phyloP scores from a whole-genome alignment of 352 stramenopile genomes.

The Globisporangium recalcitrans region DNA sequence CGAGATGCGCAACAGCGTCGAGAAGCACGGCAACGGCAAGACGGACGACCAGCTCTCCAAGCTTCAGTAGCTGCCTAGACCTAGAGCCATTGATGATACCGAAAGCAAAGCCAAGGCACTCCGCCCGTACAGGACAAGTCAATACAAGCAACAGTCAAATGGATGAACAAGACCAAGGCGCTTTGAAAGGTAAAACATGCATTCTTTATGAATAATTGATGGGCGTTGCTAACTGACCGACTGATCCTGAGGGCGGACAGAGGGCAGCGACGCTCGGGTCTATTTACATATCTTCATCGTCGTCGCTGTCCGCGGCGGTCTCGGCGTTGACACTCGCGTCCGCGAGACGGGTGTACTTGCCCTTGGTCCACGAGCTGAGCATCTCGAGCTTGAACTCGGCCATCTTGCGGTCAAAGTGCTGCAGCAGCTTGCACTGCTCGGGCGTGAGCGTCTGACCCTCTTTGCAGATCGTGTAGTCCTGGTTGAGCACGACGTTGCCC shows the following conservation, averaged over 20 bases:
- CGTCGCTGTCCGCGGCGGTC: conserved; percentile 19
- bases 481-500: conserved; percentile 88
- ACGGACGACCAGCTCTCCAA: conserved; percentile 53
- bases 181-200: conserved; percentile 9
- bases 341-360: conserved; percentile 70
- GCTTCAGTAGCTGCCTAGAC: conserved; percentile 20
- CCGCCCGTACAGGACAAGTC: not conserved
- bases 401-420: conserved; percentile 89
- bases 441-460: conserved; percentile 91
- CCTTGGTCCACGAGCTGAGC: conserved; percentile 73
- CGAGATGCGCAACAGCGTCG: conserved; percentile 79
- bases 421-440: conserved; percentile 94
- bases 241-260: not conserved
- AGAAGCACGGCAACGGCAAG: conserved; percentile 76
- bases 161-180: too few species aligned
- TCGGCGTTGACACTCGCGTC: conserved; percentile 29
- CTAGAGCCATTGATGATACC: not conserved
- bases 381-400: conserved; percentile 80
- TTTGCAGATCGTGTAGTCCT: conserved; percentile 94
- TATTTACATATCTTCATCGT: conserved; percentile 30
- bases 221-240: not conserved
- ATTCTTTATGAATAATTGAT: conserved; percentile 21
- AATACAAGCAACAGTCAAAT: too few species aligned
- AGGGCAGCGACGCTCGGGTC: conserved; percentile 4
- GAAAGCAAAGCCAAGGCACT: conserved; percentile 1